Evolutionary conservation across 768 basidiomycete species (phyloP).

Genomic region (Lentinus tigrinus): DNA sequence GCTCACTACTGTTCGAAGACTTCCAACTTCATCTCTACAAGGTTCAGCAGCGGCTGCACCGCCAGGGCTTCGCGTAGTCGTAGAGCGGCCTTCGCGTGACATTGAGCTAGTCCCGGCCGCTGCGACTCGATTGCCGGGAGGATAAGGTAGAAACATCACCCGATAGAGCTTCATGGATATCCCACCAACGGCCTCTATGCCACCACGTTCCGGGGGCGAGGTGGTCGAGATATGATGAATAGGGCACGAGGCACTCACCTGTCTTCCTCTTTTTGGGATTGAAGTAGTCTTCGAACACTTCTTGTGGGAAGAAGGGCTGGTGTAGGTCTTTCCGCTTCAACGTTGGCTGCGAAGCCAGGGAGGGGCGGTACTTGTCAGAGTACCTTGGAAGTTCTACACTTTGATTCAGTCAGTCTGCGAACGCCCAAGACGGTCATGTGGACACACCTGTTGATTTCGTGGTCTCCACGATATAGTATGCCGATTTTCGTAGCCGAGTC

Average conservation of each 20-base stretch:
- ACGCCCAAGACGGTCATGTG: background rate
- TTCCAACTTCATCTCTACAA: too few relatives aligned
- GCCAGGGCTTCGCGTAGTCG: too few relatives aligned
- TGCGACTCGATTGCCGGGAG: too few relatives aligned
- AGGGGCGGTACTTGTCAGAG: constrained; percentile 80
- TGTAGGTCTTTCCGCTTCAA: constrained; percentile 72
- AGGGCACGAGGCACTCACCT: constrained; percentile 4
- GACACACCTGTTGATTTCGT: constrained; percentile 59
- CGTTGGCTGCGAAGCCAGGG: constrained; percentile 55
- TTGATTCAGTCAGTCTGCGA: background rate
- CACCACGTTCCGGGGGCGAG: background rate
- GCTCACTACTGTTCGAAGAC: too few relatives aligned
- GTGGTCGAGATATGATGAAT: background rate
- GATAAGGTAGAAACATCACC: too few relatives aligned
- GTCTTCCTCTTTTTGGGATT: constrained; percentile 61
- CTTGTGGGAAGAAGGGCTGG: constrained; percentile 73
- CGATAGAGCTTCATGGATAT: too few relatives aligned
- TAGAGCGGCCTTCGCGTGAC: too few relatives aligned
- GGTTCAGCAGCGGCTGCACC: too few relatives aligned
- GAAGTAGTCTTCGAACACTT: constrained; percentile 78
- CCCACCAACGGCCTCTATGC: background rate
- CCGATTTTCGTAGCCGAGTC: constrained; percentile 61
- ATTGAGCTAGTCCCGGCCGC: too few relatives aligned
- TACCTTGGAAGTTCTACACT: constrained; percentile 71
- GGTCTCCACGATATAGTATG: constrained; percentile 73